Percentiles rank a stretch among this genome's conserved stretches.
Evolutionary conservation across 73 alveolate species (phyloP).

Genomic region (Tetrahymena thermophila): DNA sequence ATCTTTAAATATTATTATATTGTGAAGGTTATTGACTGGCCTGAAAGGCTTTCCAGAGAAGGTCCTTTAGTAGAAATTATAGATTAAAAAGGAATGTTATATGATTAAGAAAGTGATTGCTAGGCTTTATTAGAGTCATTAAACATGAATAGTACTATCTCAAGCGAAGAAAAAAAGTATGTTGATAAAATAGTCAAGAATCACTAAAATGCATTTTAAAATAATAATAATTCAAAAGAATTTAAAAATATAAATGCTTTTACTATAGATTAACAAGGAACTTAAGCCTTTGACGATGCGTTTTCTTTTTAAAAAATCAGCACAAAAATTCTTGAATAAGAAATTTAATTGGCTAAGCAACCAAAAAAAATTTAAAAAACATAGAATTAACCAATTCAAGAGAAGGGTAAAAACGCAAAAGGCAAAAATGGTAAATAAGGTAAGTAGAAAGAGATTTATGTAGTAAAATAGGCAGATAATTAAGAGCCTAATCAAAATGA

Average conservation of each 20-base stretch:
- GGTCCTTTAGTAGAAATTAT: not conserved
- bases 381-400: not conserved
- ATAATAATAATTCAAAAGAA: not conserved
- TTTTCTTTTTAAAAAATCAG: not conserved
- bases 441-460: not conserved
- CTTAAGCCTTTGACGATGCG: not conserved
- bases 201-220: not conserved
- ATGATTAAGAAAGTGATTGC: not conserved
- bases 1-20: not conserved
- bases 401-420: not conserved
- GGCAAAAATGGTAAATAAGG: not conserved
- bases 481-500: too few species aligned
- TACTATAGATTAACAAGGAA: not conserved
- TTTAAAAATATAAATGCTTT: not conserved
- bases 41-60: not conserved
- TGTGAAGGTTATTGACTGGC: not conserved
- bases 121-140: not conserved
- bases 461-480: too few species aligned
- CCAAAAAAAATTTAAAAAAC: not conserved
- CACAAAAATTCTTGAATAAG: not conserved
- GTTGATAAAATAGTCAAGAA: not conserved
- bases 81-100: not conserved
- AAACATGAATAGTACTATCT: not conserved
- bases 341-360: not conserved
- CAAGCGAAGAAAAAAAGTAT: not conserved